These are phyloP conservation scores for Coemansia sp. DNA, from an alignment of 192 early-diverging fungal species.

Conservation along the genomic window DNA sequence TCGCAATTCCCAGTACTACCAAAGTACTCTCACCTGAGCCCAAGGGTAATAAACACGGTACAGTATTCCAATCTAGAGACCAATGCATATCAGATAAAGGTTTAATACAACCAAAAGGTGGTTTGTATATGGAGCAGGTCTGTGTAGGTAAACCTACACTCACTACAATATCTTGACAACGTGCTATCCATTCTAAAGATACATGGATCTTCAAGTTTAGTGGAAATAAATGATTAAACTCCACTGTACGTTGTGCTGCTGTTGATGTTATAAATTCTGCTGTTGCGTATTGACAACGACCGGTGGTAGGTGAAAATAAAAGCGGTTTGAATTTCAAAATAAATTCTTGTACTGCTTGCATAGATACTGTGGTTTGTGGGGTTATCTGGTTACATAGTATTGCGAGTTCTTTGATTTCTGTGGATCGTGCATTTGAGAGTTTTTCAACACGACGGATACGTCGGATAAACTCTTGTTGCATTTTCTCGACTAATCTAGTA, in stretches of 20 bases:
- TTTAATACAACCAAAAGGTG: constrained; percentile 4
- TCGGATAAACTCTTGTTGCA: constrained; percentile 21
- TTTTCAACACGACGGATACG: constrained; percentile 8
- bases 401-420: constrained; percentile 4
- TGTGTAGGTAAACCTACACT: constrained; percentile 25
- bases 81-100: constrained; percentile 24
- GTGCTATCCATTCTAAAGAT: constrained; percentile 19
- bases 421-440: neutral
- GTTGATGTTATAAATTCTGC: constrained; percentile 2
- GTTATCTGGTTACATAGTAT: neutral
- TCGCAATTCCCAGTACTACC: constrained; percentile 11
- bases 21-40: constrained; percentile 34
- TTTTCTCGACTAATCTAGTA: constrained; percentile 7
- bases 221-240: constrained; percentile 46
- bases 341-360: neutral
- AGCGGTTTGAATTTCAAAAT: constrained; percentile 18
- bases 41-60: constrained; percentile 31
- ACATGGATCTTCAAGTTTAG: constrained; percentile 15
- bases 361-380: neutral
- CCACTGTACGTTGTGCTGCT: constrained; percentile 1
- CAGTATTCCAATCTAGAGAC: constrained; percentile 23
- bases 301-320: constrained; percentile 5
- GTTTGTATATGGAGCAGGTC: neutral
- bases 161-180: constrained; percentile 10
- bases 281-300: constrained; percentile 19